Evolutionary conservation across 139 green algal genomes (phyloP), one percentile per base, ranked within the genome.

Genomic region (Ettlia oleoabundans): DNA sequence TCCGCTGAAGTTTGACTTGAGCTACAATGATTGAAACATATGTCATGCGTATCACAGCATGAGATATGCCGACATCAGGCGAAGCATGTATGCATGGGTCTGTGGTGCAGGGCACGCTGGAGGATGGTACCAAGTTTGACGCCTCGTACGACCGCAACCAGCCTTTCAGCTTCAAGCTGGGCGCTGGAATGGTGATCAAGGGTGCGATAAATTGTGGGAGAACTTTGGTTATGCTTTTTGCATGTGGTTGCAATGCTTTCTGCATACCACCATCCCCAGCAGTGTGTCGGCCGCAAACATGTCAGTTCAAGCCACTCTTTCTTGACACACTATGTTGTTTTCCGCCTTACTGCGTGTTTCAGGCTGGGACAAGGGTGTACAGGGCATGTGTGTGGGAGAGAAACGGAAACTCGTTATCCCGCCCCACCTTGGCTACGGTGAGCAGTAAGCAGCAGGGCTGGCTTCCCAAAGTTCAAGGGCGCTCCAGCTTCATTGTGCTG

Each of bases 381-480:
- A 85, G 53, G 89, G 89, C 58, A 90, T 86, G 74, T 92, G 89
- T 79, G 80, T 91, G 30, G 89, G 89, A 30, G 87, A 90, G 80
- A 92, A 92, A 81, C 78, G 87, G 21, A 91, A 86, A 68, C 84
- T 92, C 21, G 52, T 35, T 26, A 92, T 91, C 67, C 87, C 88
- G 4, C 88, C 82, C 6, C 52, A 91, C 51, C 76, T 92, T 22
- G 89, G 85, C 38, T 92, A 92, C 61, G 89, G 89, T 65, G 86
- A 41, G 70, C 18, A 15, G 5, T n/a, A 22, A 10, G 13, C 15
- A 15, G 15, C 47, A 58, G 47, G 47, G 13, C 47, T 58, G 47
- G 10, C 15, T 10, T 58, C 13, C 47, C 47, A 15, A 58, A 58
- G 15, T n/a, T n/a, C n/a, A n/a, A n/a, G n/a, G n/a, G n/a, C n/a